Evolutionary conservation across 2,329 filamentous ascomycete species (phyloP).

Genomic region (Scedosporium boydii): DNA sequence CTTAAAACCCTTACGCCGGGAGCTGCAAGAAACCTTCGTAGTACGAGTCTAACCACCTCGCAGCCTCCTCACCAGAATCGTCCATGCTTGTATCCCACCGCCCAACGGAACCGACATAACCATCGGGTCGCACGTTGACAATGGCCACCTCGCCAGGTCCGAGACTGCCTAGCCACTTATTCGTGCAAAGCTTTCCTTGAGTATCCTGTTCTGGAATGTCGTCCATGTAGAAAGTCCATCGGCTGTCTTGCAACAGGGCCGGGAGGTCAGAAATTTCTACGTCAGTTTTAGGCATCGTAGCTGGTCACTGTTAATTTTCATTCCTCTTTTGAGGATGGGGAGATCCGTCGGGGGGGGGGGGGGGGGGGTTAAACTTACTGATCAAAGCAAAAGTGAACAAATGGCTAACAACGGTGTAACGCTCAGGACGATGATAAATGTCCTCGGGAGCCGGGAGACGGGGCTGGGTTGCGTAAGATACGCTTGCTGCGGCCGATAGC

Average conservation of each 20-base stretch:
- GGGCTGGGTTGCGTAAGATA: slow-evolving; percentile 52
- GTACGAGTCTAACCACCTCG: slow-evolving; percentile 44
- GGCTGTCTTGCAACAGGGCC: slow-evolving; percentile 49
- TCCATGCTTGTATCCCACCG: slow-evolving; percentile 42
- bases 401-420: slow-evolving; percentile 59
- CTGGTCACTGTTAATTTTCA: slow-evolving; percentile 18
- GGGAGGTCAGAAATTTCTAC: slow-evolving; percentile 61
- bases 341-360: background rate
- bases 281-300: slow-evolving; percentile 50
- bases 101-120: slow-evolving; percentile 59
- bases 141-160: slow-evolving; percentile 49
- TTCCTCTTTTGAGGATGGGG: background rate
- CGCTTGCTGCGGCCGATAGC: slow-evolving; percentile 46
- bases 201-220: slow-evolving; percentile 48
- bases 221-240: slow-evolving; percentile 66
- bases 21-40: slow-evolving; percentile 45
- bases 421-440: slow-evolving; percentile 54
- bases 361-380: slow-evolving; percentile 33
- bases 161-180: slow-evolving; percentile 60
- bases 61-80: slow-evolving; percentile 40
- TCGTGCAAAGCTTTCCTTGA: slow-evolving; percentile 43
- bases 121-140: slow-evolving; percentile 62
- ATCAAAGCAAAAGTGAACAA: slow-evolving; percentile 62
- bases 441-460: slow-evolving; percentile 50
- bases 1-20: slow-evolving; percentile 16